These are phyloP conservation scores for Quercus mongolica DNA, from an alignment of 306 rosid genomes.

Conservation along the genomic window DNA sequence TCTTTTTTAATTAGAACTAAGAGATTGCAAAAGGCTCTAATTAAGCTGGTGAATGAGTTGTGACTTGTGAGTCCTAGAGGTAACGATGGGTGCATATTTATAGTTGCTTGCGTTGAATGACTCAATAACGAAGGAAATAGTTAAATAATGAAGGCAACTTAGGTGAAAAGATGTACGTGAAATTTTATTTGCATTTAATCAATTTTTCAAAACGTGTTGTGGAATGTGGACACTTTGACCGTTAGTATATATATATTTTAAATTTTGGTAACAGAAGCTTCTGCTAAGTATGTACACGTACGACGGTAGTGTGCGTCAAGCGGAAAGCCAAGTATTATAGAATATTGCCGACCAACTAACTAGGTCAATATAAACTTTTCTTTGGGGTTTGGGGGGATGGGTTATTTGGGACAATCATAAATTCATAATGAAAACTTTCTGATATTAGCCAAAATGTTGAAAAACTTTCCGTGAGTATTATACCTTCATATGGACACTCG, in stretches of 20 bases:
- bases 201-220: neutral
- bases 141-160: neutral
- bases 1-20: neutral
- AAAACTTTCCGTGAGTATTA: too few relatives aligned
- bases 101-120: neutral
- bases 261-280: neutral
- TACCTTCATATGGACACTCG: too few relatives aligned
- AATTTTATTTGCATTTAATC: neutral
- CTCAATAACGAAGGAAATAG: neutral
- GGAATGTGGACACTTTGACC: neutral
- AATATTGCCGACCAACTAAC: too few relatives aligned
- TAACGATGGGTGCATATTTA: neutral
- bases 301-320: too few relatives aligned
- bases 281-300: neutral
- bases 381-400: too few relatives aligned
- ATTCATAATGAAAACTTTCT: too few relatives aligned
- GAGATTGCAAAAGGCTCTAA: neutral
- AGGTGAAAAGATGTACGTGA: neutral
- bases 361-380: too few relatives aligned
- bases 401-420: too few relatives aligned
- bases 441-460: too few relatives aligned
- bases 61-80: neutral
- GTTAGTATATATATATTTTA: neutral
- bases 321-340: too few relatives aligned
- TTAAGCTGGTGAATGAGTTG: neutral